Percentiles rank a stretch among this genome's conserved stretches.
Conservation (phyloP, 306 rosid species). For the Vicia sativa region DNA sequence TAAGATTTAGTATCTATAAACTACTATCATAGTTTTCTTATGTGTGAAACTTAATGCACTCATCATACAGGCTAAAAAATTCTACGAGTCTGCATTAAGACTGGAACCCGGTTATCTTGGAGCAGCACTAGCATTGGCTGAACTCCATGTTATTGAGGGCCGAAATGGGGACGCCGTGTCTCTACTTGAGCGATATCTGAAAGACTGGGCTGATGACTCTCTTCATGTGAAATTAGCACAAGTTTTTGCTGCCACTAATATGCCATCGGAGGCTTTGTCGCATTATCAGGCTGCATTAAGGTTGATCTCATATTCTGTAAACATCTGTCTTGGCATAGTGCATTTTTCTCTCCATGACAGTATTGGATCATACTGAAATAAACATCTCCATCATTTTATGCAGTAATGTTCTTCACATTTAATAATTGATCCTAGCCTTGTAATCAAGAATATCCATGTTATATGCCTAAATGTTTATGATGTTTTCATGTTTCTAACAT, state of each 20-base stretch:
- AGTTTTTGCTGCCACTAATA: constrained; percentile 93
- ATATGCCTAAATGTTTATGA: constrained; percentile 28
- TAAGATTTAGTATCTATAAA: constrained; percentile 12
- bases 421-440: neutral
- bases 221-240: constrained; percentile 98
- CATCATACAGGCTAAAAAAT: constrained; percentile 82
- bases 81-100: constrained; percentile 98
- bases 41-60: constrained; percentile 32
- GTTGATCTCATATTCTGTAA: constrained; percentile 45
- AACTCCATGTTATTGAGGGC: constrained; percentile 96
- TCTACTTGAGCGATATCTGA: constrained; percentile 90
- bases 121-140: constrained; percentile 98
- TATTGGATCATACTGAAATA: neutral
- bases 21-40: constrained; percentile 31
- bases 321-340: constrained; percentile 16
- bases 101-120: constrained; percentile 98
- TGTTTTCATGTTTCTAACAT: constrained; percentile 29
- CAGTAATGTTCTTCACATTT: neutral
- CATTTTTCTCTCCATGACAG: constrained; percentile 15
- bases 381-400: neutral
- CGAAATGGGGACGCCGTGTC: constrained; percentile 92
- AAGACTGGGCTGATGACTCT: constrained; percentile 99
- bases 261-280: constrained; percentile 89
- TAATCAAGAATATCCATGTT: constrained; percentile 11
- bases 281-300: constrained; percentile 98